Base-by-base conservation (phyloP, 768 basidiomycete genomes). In the Psilocybe azurescens region DNA sequence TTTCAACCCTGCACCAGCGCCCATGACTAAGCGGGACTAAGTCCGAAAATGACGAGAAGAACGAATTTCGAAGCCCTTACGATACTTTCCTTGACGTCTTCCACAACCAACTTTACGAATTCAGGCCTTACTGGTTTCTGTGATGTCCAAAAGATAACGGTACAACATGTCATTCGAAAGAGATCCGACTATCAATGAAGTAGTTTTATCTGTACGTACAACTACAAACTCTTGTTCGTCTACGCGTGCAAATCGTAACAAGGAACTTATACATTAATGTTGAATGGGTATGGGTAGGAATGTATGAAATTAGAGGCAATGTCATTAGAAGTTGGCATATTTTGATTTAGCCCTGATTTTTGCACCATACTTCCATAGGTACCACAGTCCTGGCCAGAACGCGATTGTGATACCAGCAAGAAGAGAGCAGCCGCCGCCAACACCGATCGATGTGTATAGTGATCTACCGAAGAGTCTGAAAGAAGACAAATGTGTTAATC, bases 391-490 rank as follows among this genome's bases (percentile, higher is more conserved):
- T 13, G 56, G 56, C 30, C 39, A 18, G n/a, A 57, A 36, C 7
- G 44, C 56, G 13, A 57, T 57, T 14, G 56, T 14, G 32, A 57
- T 38, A 16, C 56, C 56, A 20, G 56, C 56, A 13, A 57, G 56
- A 32, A 57, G 56, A 48, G 56, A 57, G 41, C 56, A 57, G 10
- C 56, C 56, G 18, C 56, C 56, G 18, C 29, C 56, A 36, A 57
- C 44, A 14, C 38, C 44, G 9, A 57, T 18, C 8, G 20, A 32
- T 7, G 24, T n/a, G 29, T 57, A 57, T 29, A 57, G 41, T 7
- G 56, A 11, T 3, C 44, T 29, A 13, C 56, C 56, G 28, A 57
- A 57, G 29, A 57, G 41, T 8, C 56, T 57, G n/a, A 5, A 44
- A 14, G 11, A 44, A 44, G 7, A n/a, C 48, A 5, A 57, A 38